Conservation (phyloP, 2,329 filamentous ascomycete species). For the Botrytis squamosa region DNA sequence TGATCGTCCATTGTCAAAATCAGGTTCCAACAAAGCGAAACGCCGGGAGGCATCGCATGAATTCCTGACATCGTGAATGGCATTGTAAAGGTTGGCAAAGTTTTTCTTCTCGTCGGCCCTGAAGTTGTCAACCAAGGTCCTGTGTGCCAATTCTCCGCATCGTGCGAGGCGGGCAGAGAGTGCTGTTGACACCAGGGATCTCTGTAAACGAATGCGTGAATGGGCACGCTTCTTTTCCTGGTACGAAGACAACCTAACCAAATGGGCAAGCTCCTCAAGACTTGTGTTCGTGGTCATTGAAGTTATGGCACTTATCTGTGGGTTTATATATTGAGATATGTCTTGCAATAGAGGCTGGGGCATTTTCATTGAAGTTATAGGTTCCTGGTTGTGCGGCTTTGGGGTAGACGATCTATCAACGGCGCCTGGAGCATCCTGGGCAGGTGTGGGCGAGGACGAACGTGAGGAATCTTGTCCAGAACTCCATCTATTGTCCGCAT, state of each 20-base stretch:
- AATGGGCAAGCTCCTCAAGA: constrained; percentile 73
- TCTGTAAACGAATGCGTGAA: constrained; percentile 70
- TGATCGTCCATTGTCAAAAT: constrained; percentile 56
- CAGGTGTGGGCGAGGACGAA: constrained; percentile 30
- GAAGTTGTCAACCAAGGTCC: constrained; percentile 75
- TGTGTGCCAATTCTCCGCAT: constrained; percentile 71
- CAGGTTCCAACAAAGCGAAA: constrained; percentile 69
- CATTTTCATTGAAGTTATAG: constrained; percentile 31
- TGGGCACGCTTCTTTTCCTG: constrained; percentile 77
- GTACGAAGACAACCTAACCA: constrained; percentile 75
- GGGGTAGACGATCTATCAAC: constrained; percentile 28
- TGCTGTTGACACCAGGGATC: constrained; percentile 71
- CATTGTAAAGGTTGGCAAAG: constrained; percentile 73
- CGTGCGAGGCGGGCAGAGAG: constrained; percentile 72
- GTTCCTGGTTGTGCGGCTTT: constrained; percentile 25
- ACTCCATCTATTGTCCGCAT: constrained; percentile 47
- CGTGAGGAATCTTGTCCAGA: constrained; percentile 29
- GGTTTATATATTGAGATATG: constrained; percentile 64
- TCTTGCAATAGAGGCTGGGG: constrained; percentile 59
- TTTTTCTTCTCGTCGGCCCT: constrained; percentile 74
- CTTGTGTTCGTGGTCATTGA: constrained; percentile 65
- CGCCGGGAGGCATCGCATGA: constrained; percentile 72
- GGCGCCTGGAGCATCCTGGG: constrained; percentile 36
- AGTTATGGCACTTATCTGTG: constrained; percentile 49
- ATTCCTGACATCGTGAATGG: constrained; percentile 74